Conservation (phyloP, 2,329 filamentous ascomycete genomes). For the Beauveria asiatica region DNA sequence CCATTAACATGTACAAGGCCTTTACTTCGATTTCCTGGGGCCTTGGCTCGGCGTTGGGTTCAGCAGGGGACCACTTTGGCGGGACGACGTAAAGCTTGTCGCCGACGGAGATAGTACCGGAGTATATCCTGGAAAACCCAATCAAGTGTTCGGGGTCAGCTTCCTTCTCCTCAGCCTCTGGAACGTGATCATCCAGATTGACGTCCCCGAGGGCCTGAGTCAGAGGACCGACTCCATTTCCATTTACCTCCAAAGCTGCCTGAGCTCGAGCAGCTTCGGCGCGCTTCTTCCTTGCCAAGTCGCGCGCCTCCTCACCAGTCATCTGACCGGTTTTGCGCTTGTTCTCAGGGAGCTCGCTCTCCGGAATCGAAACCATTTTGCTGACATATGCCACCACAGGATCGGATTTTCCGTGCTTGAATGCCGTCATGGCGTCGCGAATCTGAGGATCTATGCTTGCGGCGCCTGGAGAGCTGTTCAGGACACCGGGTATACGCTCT, state of each 20-base stretch:
- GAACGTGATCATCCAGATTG: slow-evolving; percentile 45
- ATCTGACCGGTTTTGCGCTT: slow-evolving; percentile 64
- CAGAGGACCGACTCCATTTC: slow-evolving; percentile 43
- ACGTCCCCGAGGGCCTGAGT: slow-evolving; percentile 53
- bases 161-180: slow-evolving; percentile 45
- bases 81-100: slow-evolving; percentile 86
- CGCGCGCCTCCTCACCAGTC: slow-evolving; percentile 81
- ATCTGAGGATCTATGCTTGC: slow-evolving; percentile 60
- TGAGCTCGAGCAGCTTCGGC: slow-evolving; percentile 79
- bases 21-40: slow-evolving; percentile 79
- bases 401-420: slow-evolving; percentile 59
- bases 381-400: slow-evolving; percentile 92
- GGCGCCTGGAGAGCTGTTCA: slow-evolving; percentile 71
- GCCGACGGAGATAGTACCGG: slow-evolving; percentile 79
- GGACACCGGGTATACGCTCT: slow-evolving; percentile 66
- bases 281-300: slow-evolving; percentile 78
- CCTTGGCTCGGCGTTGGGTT: slow-evolving; percentile 61
- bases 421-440: slow-evolving; percentile 73
- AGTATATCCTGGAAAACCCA: slow-evolving; percentile 90
- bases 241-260: slow-evolving; percentile 41
- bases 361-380: slow-evolving; percentile 94
- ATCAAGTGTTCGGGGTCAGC: slow-evolving; percentile 80
- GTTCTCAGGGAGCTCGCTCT: slow-evolving; percentile 85
- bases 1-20: slow-evolving; percentile 93
- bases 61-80: slow-evolving; percentile 83